phyloP scores from a whole-genome alignment of 1,284 basidiomycete genomes.

The Ustilago nuda region DNA sequence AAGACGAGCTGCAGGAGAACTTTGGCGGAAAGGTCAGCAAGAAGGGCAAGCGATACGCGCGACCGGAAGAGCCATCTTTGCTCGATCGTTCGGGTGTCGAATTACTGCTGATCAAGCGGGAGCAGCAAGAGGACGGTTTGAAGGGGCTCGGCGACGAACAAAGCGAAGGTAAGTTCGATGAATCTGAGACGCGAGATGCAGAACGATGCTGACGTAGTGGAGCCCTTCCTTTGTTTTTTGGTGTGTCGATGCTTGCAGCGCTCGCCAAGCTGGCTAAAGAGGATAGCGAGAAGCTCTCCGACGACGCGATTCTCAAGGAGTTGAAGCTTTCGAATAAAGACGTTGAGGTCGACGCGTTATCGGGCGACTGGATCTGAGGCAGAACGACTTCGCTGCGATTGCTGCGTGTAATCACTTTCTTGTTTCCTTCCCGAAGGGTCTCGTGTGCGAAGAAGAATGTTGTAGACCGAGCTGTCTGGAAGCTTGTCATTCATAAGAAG shows the following conservation, averaged over 20 bases:
- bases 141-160: slow-evolving; percentile 52
- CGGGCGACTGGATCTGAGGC: slow-evolving; percentile 55
- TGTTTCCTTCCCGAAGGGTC: neutral
- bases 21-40: slow-evolving; percentile 54
- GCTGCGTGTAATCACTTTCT: neutral
- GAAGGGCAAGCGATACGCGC: slow-evolving; percentile 52
- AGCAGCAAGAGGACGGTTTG: slow-evolving; percentile 46
- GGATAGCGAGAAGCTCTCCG: slow-evolving; percentile 33
- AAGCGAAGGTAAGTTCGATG: slow-evolving; percentile 25
- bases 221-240: neutral
- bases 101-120: slow-evolving; percentile 51
- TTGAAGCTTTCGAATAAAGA: slow-evolving; percentile 38
- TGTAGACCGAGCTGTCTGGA: neutral
- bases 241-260: slow-evolving; percentile 4
- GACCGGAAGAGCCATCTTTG: slow-evolving; percentile 46
- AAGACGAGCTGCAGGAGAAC: slow-evolving; percentile 50
- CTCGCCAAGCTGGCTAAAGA: slow-evolving; percentile 29
- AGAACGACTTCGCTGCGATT: neutral
- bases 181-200: neutral
- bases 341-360: slow-evolving; percentile 38
- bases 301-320: slow-evolving; percentile 46
- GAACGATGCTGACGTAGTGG: neutral
- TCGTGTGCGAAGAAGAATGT: neutral
- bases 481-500: slow-evolving; percentile 18
- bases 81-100: slow-evolving; percentile 57